Evolutionary conservation across 2,329 filamentous ascomycete genomes (phyloP).

Genomic region (Ascochyta koolunga): DNA sequence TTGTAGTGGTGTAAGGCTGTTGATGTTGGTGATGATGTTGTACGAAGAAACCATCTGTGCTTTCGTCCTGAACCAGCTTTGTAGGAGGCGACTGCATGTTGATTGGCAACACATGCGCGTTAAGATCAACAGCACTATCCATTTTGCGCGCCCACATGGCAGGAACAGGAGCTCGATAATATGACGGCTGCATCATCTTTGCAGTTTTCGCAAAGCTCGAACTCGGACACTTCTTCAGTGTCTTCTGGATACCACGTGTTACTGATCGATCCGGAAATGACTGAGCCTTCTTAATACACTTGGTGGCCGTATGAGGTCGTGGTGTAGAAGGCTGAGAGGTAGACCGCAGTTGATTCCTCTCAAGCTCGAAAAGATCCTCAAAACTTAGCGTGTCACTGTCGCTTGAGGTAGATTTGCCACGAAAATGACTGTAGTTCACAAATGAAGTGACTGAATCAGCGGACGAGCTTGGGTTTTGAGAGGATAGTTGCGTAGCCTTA

Average conservation of each 20-base stretch:
- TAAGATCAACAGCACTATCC: constrained; percentile 53
- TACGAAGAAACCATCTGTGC: constrained; percentile 27
- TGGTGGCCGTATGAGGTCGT: constrained; percentile 21
- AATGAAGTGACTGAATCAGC: constrained; percentile 27
- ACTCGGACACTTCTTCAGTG: constrained; percentile 24
- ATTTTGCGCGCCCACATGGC: constrained; percentile 61
- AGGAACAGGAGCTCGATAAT: constrained; percentile 52
- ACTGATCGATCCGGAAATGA: constrained; percentile 29
- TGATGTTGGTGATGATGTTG: constrained; percentile 17
- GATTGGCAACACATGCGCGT: constrained; percentile 52
- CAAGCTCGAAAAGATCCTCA: constrained; percentile 37
- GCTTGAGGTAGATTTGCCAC: constrained; percentile 38
- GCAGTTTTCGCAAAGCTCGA: constrained; percentile 52
- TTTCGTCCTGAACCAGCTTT: constrained; percentile 35
- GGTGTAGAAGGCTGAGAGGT: constrained; percentile 45
- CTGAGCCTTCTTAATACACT: constrained; percentile 34
- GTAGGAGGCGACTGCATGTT: constrained; percentile 34
- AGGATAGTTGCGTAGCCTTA: constrained; percentile 58
- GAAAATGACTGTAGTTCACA: constrained; percentile 41
- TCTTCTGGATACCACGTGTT: constrained; percentile 32
- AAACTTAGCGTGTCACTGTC: constrained; percentile 43
- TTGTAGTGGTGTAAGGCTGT: constrained; percentile 31
- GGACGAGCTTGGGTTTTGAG: constrained; percentile 56
- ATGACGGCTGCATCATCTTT: constrained; percentile 62
- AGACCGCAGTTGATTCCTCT: constrained; percentile 34